These are phyloP conservation scores for Sarocladiaceae sp. DNA, from an alignment of 2,329 filamentous ascomycete species.

Conservation along the genomic window DNA sequence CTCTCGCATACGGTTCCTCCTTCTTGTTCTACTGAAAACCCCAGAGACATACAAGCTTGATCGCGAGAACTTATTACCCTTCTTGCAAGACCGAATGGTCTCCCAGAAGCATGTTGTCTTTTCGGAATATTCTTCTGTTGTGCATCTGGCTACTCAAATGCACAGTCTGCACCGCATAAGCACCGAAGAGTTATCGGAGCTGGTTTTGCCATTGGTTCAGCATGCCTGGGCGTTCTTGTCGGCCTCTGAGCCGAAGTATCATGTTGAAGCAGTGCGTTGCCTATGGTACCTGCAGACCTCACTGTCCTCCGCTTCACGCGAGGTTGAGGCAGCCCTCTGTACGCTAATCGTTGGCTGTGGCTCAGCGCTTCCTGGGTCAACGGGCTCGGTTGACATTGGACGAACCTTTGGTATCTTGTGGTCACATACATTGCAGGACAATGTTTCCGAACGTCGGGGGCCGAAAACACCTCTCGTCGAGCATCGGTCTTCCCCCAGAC, in stretches of 20 bases:
- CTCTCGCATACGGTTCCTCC: conserved; percentile 45
- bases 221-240: conserved; percentile 77
- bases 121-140: conserved; percentile 49
- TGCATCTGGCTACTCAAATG: conserved; percentile 52
- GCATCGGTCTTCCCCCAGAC: conserved; percentile 29
- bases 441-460: conserved; percentile 44
- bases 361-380: background rate
- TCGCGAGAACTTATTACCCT: conserved; percentile 40
- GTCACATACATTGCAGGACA: conserved; percentile 69
- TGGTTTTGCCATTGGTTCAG: conserved; percentile 63
- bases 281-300: conserved; percentile 79
- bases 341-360: conserved; percentile 53
- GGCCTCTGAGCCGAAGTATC: conserved; percentile 80
- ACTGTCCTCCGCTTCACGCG: conserved; percentile 59
- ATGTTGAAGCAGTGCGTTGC: conserved; percentile 83
- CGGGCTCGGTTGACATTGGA: conserved; percentile 51
- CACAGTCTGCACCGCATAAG: conserved; percentile 48
- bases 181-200: conserved; percentile 45
- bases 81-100: conserved; percentile 31
- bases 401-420: conserved; percentile 71
- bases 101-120: conserved; percentile 31
- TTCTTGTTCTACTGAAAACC: conserved; percentile 50
- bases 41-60: conserved; percentile 36
- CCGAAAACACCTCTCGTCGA: conserved; percentile 36
- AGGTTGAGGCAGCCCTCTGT: conserved; percentile 74